Base-by-base conservation (phyloP, 192 early-diverging fungal species). In the Geranomyces variabilis region DNA sequence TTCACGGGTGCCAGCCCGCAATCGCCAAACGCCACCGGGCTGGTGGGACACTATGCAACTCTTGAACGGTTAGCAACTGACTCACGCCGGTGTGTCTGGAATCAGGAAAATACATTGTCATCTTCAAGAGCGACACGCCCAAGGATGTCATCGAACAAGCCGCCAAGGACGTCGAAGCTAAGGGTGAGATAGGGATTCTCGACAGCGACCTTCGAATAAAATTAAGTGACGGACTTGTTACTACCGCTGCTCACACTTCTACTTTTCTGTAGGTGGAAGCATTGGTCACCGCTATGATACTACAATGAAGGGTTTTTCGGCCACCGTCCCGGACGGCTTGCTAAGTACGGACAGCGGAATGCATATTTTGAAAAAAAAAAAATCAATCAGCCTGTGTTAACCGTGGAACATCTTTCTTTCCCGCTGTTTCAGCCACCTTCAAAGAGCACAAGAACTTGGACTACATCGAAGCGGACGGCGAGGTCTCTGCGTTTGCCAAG, bases 381-480 rank as follows among this genome's bases (percentile, higher is more conserved):
- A n/a, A n/a, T n/a, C n/a, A n/a, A n/a, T 41, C 36, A 41, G 36
- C 36, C 3, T 41, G 3, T 7, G 36, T 7, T 41, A 10, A 41
- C 36, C 10, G 10, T 7, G 10, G 36, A 10, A 41, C 36, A 7
- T 7, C 10, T 41, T 41, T 41, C 36, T 41, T 41, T 7, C 3
- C 36, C 10, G 3, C 10, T 41, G 5, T 17, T 9, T 7, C 67
- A 82, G 81, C 81, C 9, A 80, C 84, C 8, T 69, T 90, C 71
- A 34, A 51, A 0, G 62, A 56, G 29, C 49, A 83, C 63, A 68
- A 51, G 19, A 19, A 77, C 22, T 58, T 90, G 21, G 83, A 89
- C 55, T 76, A 78, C 47, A 77, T 90, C 57, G 88, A 90, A 75
- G 73, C 81, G 13, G 88, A 90, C 66, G 88, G 88, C 26, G 56